Evolutionary conservation across 768 basidiomycete species (phyloP).

Genomic region (Coprinopsis sp.): DNA sequence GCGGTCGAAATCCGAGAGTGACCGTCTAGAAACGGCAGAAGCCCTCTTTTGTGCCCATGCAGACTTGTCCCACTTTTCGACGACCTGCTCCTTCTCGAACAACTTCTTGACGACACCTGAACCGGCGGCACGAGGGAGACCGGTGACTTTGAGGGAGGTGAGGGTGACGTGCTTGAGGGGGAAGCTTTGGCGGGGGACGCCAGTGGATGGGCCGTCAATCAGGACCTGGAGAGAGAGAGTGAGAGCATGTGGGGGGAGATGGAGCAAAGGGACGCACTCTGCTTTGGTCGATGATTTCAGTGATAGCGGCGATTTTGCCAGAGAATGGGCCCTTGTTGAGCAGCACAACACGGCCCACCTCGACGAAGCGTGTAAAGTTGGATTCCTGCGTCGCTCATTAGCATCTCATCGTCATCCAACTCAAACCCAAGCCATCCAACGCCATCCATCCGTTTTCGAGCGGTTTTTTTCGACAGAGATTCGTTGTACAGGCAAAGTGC

Average conservation of each 20-base stretch:
- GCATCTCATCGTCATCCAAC: not conserved
- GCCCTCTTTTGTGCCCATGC: constrained; percentile 86
- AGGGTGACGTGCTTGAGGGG: constrained; percentile 91
- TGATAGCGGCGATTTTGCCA: constrained; percentile 92
- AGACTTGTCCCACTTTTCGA: constrained; percentile 87
- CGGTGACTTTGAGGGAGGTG: constrained; percentile 76
- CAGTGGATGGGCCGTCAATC: constrained; percentile 89
- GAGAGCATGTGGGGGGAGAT: not conserved
- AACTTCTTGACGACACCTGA: constrained; percentile 79
- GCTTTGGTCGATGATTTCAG: constrained; percentile 99
- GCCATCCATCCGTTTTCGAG: not conserved
- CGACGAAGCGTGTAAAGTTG: too few species aligned
- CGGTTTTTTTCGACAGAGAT: not conserved
- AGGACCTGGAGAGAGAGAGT: too few species aligned
- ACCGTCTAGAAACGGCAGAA: constrained; percentile 67
- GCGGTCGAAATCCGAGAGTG: constrained; percentile 85
- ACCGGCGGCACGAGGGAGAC: constrained; percentile 85
- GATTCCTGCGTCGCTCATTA: too few species aligned
- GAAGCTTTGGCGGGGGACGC: constrained; percentile 88
- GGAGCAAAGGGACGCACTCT: constrained; percentile 52
- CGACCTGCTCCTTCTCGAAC: constrained; percentile 77
- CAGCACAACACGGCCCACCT: too few species aligned
- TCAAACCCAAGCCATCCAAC: not conserved
- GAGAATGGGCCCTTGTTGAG: constrained; percentile 81
- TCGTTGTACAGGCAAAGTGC: not conserved